A percentile compares a stretch with the other conserved stretches of the same genome.
Evolutionary conservation across 768 basidiomycete species (phyloP).

Genomic region (Hortiboletus flavorubellus): DNA sequence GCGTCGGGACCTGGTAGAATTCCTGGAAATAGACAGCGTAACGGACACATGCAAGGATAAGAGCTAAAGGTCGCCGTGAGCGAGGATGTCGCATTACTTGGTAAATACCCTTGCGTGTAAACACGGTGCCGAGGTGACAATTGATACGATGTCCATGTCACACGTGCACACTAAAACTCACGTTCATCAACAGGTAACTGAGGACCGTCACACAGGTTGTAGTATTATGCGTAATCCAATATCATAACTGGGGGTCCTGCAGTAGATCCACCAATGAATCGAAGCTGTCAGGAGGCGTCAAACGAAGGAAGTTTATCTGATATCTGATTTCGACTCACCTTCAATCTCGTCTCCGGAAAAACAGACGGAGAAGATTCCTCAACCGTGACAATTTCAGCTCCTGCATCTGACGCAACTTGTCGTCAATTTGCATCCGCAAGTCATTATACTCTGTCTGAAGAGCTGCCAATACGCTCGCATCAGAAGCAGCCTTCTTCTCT

Average conservation of each 20-base stretch:
- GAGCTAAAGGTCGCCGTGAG: too few relatives aligned
- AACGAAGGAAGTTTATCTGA: not conserved
- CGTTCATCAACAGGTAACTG: not conserved
- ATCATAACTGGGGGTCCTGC: not conserved
- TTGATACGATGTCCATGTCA: too few relatives aligned
- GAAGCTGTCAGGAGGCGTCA: not conserved
- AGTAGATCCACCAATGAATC: not conserved
- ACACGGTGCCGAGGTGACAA: too few relatives aligned
- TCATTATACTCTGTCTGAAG: slow-evolving; percentile 12
- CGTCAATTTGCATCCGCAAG: not conserved
- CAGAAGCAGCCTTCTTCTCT: slow-evolving; percentile 4
- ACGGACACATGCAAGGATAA: too few relatives aligned
- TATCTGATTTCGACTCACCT: not conserved
- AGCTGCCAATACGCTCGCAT: not conserved
- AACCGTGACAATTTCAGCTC: slow-evolving; percentile 7
- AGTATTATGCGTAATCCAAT: not conserved
- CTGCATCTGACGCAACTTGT: slow-evolving; percentile 9
- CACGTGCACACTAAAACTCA: too few relatives aligned
- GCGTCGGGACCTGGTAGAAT: too few relatives aligned
- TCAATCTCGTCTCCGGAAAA: not conserved
- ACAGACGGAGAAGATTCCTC: not conserved
- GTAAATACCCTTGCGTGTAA: too few relatives aligned
- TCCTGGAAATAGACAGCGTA: too few relatives aligned
- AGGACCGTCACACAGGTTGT: not conserved
- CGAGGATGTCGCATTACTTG: too few relatives aligned